These are phyloP conservation scores for Plectosphaerella cucumerina DNA, from an alignment of 2,329 filamentous ascomycete species.

Conservation along the genomic window DNA sequence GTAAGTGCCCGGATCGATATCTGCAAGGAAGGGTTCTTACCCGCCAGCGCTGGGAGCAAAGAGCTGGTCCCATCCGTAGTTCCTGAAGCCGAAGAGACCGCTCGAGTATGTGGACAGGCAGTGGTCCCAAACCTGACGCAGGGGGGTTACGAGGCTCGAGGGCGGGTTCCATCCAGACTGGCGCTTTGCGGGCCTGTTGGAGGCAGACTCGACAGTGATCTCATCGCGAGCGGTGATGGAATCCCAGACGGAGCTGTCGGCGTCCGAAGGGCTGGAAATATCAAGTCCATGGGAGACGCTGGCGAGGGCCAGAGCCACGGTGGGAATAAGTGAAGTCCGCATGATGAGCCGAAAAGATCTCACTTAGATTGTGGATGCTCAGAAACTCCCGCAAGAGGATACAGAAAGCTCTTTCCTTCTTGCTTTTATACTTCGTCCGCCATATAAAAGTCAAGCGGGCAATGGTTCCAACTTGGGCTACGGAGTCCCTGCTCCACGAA, in stretches of 20 bases:
- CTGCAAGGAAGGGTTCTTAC: neutral
- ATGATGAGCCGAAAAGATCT: no score
- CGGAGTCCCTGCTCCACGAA: no score
- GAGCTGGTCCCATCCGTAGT: conserved; percentile 29
- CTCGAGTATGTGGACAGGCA: conserved; percentile 19
- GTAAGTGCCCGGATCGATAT: neutral
- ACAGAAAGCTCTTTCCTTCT: no score
- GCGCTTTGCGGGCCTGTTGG: conserved; percentile 21
- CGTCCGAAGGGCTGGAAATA: conserved; percentile 17
- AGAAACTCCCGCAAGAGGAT: no score
- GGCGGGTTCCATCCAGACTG: conserved; percentile 22
- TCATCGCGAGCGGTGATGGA: conserved; percentile 8
- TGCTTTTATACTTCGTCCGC: no score
- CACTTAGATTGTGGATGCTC: no score
- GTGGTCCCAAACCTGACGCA: conserved; percentile 26
- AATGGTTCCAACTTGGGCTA: no score
- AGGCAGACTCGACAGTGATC: neutral
- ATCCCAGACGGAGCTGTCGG: conserved; percentile 22
- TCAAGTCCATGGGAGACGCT: conserved; percentile 15
- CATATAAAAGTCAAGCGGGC: no score
- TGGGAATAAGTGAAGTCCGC: conserved; percentile 4
- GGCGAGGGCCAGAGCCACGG: conserved; percentile 16
- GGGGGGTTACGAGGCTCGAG: conserved; percentile 12
- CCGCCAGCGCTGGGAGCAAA: conserved; percentile 18
- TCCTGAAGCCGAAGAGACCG: conserved; percentile 19